Evolutionary conservation across 2,329 filamentous ascomycete genomes (phyloP).

Genomic region (Zymoseptoria pseudotritici): DNA sequence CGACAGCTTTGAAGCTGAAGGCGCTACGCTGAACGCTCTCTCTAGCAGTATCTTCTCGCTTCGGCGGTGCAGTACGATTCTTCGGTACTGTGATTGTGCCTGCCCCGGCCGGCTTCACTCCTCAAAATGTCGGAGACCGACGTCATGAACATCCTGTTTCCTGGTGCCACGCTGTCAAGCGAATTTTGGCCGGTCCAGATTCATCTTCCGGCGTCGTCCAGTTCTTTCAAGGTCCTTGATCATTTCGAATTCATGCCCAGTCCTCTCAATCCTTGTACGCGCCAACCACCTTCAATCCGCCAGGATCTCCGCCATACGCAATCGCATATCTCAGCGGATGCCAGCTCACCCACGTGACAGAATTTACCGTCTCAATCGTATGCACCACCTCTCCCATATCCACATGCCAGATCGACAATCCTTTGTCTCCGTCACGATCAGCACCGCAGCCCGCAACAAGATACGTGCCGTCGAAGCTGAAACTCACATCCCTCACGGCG

Average conservation of each 20-base stretch:
- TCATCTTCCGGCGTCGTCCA: background rate
- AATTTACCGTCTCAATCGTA: slow-evolving; percentile 59
- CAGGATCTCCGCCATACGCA: slow-evolving; percentile 62
- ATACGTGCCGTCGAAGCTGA: slow-evolving; percentile 71
- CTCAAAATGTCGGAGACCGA: no score
- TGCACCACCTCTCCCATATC: slow-evolving; percentile 68
- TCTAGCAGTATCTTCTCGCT: background rate
- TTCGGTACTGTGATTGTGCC: no score
- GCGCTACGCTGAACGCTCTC: background rate
- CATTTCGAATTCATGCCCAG: background rate
- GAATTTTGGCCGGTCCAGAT: background rate
- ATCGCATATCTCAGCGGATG: slow-evolving; percentile 67
- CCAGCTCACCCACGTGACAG: slow-evolving; percentile 64
- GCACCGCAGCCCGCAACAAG: slow-evolving; percentile 57
- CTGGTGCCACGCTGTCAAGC: no score
- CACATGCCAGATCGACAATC: slow-evolving; percentile 62
- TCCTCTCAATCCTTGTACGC: slow-evolving; percentile 1
- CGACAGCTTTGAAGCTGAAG: background rate
- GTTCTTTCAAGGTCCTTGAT: background rate
- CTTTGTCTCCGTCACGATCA: slow-evolving; percentile 56
- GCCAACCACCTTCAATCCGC: slow-evolving; percentile 61
- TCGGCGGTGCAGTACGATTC: background rate
- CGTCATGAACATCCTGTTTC: no score
- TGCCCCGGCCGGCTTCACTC: no score
- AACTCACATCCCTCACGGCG: slow-evolving; percentile 64